A percentile compares a stretch with the other conserved stretches of the same genome.
phyloP scores from a whole-genome alignment of 192 early-diverging fungal genomes.

The Helicostylum pulchrum region DNA sequence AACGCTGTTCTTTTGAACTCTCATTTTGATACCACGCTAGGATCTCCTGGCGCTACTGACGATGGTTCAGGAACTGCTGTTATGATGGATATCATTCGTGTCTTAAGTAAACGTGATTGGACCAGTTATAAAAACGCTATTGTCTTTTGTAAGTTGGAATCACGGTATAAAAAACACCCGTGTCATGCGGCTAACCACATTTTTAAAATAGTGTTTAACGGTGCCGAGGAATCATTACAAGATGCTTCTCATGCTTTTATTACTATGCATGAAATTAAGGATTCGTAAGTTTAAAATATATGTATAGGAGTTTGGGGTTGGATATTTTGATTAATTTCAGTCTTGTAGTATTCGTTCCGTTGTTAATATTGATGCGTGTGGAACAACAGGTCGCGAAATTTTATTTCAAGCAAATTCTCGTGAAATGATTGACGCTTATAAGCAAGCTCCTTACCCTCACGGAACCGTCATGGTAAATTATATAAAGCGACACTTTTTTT shows the following conservation, averaged over 20 bases:
- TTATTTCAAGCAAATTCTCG: constrained; percentile 74
- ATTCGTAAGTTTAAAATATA: constrained; percentile 27
- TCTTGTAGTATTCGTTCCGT: constrained; percentile 51
- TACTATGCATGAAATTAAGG: constrained; percentile 48
- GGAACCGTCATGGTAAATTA: constrained; percentile 57
- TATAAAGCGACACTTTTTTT: not conserved
- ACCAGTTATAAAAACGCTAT: constrained; percentile 46
- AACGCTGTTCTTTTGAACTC: constrained; percentile 69
- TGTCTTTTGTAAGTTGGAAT: constrained; percentile 52
- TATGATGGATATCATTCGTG: constrained; percentile 65
- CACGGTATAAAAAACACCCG: not conserved
- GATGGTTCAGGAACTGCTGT: constrained; percentile 70
- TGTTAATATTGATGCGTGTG: constrained; percentile 77
- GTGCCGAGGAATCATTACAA: constrained; percentile 73
- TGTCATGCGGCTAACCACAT: not conserved
- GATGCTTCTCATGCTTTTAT: constrained; percentile 77
- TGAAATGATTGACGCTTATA: constrained; percentile 66
- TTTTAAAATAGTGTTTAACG: constrained; percentile 59
- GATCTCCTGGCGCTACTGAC: constrained; percentile 57
- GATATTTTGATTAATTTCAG: not conserved
- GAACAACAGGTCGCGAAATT: constrained; percentile 61
- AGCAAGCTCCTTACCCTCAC: constrained; percentile 60
- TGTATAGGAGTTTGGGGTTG: not conserved
- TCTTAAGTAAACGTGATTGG: constrained; percentile 45
- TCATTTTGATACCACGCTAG: constrained; percentile 66